These are phyloP conservation scores for Ustilago hordei DNA, from an alignment of 1,284 basidiomycete genomes.

Conservation along the genomic window DNA sequence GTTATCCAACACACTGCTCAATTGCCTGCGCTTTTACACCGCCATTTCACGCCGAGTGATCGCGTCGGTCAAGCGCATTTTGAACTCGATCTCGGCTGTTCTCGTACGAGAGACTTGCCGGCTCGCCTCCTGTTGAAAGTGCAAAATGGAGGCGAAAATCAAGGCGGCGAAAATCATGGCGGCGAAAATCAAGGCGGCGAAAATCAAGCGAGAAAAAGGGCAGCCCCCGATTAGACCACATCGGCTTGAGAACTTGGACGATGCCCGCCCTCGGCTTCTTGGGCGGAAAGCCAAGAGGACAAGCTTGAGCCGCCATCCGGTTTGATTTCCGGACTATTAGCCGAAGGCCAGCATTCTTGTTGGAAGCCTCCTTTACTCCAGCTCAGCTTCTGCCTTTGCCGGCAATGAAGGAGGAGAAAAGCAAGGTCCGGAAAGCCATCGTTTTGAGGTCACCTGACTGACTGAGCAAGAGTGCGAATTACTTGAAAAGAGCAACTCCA, in stretches of 20 bases:
- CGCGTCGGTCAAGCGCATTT: slow-evolving; percentile 1
- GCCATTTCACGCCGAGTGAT: neutral
- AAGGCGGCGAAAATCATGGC: neutral
- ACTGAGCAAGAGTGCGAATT: neutral
- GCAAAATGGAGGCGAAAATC: neutral
- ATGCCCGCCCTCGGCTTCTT: slow-evolving; percentile 11
- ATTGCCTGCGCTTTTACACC: neutral
- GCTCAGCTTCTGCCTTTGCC: slow-evolving; percentile 4
- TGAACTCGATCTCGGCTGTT: neutral
- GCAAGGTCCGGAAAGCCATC: slow-evolving; percentile 1
- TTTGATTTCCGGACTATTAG: slow-evolving; percentile 34
- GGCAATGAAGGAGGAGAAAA: neutral
- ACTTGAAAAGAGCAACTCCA: slow-evolving; percentile 8
- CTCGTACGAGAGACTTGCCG: neutral
- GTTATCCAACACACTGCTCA: slow-evolving; percentile 2
- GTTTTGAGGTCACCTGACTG: neutral
- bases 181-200: neutral
- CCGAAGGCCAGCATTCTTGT: slow-evolving; percentile 12
- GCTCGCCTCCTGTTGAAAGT: neutral
- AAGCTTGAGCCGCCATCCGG: slow-evolving; percentile 2
- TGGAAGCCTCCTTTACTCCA: neutral
- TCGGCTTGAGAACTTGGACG: neutral
- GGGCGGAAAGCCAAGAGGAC: slow-evolving; percentile 3
- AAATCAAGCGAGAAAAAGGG: neutral
- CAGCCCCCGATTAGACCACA: neutral